These are phyloP conservation scores for Volvox reticuliferus DNA, from an alignment of 139 green algal genomes.

Conservation along the genomic window DNA sequence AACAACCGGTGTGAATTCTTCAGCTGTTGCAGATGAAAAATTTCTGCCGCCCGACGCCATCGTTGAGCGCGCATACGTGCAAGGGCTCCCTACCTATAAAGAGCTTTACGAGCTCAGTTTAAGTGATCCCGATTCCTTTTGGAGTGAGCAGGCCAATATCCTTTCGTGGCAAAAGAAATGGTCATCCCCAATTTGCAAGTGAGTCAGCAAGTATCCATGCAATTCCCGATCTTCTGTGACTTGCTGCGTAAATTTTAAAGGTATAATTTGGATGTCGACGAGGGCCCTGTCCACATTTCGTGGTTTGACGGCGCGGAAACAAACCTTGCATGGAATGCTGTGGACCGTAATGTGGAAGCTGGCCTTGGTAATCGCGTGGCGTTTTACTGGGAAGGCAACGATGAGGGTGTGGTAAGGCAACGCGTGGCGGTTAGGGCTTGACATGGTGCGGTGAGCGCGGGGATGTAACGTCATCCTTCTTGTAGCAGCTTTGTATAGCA, in stretches of 20 bases:
- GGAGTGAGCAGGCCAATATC: neutral
- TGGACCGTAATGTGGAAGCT: slow-evolving; percentile 77
- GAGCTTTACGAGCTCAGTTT: slow-evolving; percentile 16
- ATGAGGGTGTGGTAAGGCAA: slow-evolving; percentile 19
- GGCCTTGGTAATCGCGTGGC: slow-evolving; percentile 72
- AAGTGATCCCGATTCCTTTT: slow-evolving; percentile 12
- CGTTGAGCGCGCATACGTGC: neutral
- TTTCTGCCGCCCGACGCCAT: neutral
- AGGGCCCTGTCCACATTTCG: slow-evolving; percentile 76
- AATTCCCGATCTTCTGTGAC: too few species aligned
- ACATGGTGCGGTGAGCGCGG: too few species aligned
- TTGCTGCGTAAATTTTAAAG: neutral
- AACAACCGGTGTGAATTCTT: too few species aligned
- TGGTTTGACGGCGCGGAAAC: slow-evolving; percentile 85
- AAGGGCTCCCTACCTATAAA: neutral
- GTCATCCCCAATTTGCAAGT: slow-evolving; percentile 22
- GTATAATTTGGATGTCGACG: slow-evolving; percentile 84
- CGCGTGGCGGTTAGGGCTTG: neutral
- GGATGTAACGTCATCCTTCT: too few species aligned
- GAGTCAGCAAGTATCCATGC: neutral
- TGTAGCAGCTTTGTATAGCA: too few species aligned
- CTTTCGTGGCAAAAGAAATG: slow-evolving; percentile 16
- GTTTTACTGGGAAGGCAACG: slow-evolving; percentile 86
- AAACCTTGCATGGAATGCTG: slow-evolving; percentile 88
- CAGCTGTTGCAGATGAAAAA: neutral